A percentile compares a stretch with the other conserved stretches of the same genome.
phyloP scores from a whole-genome alignment of 1,284 basidiomycete species.

The Irpex sp. region DNA sequence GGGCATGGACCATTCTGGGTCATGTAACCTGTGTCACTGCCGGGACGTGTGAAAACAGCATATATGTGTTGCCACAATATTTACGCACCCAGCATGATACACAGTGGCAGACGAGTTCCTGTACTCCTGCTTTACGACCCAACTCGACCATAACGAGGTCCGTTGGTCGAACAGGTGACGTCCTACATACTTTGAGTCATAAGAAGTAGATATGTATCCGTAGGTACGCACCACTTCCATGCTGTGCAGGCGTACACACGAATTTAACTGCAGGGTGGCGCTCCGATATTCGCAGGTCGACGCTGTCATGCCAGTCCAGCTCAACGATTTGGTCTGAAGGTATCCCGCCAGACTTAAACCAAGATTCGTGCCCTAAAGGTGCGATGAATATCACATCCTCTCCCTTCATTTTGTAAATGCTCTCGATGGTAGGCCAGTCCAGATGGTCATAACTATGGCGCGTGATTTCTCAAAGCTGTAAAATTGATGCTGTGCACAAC shows the following conservation, averaged over 20 bases:
- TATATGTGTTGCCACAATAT: background rate
- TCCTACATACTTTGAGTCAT: slow-evolving; percentile 13
- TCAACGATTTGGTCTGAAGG: slow-evolving; percentile 22
- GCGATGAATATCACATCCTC: slow-evolving; percentile 21
- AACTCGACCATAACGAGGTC: slow-evolving; percentile 27
- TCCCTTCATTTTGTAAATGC: slow-evolving; percentile 14
- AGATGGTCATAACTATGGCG: slow-evolving; percentile 29
- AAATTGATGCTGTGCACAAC: slow-evolving; percentile 17
- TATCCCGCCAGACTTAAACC: slow-evolving; percentile 21
- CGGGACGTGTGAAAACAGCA: background rate
- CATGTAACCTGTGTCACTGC: slow-evolving; percentile 29
- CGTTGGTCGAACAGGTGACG: slow-evolving; percentile 25
- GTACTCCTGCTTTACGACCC: slow-evolving; percentile 22
- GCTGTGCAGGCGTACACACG: slow-evolving; percentile 29
- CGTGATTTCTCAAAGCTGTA: slow-evolving; percentile 25
- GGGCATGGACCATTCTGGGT: slow-evolving; percentile 25
- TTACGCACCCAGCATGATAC: slow-evolving; percentile 23
- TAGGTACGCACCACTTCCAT: slow-evolving; percentile 24
- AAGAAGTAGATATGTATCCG: slow-evolving; percentile 10
- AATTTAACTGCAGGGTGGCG: slow-evolving; percentile 17
- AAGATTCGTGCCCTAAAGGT: slow-evolving; percentile 25
- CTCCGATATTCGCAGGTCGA: slow-evolving; percentile 2
- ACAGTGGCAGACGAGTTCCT: slow-evolving; percentile 12
- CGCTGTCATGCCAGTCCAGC: slow-evolving; percentile 30
- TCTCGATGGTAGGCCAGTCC: slow-evolving; percentile 18